A percentile compares a stretch with the other conserved stretches of the same genome.
Conservation (phyloP, 371 early-diverging fungal species). For the Lichtheimia hyalospora region DNA sequence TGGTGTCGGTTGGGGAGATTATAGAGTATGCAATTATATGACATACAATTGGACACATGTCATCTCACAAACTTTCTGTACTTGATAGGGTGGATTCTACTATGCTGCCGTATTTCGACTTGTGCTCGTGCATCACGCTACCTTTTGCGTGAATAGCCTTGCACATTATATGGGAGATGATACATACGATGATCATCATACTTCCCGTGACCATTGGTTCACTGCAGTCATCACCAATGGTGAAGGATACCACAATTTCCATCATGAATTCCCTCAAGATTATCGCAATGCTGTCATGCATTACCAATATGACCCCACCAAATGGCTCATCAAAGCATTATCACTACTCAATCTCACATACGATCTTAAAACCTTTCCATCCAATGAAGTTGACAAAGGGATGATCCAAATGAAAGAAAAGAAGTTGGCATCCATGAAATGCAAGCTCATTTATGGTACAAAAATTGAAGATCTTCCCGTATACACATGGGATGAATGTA, state of each 20-base stretch:
- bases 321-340: conserved; percentile 80
- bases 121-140: conserved; percentile 87
- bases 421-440: conserved; percentile 63
- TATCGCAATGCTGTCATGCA: conserved; percentile 91
- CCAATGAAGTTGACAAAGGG: conserved; percentile 90
- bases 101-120: conserved; percentile 81
- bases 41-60: neutral
- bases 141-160: conserved; percentile 92
- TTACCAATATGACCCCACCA: conserved; percentile 95
- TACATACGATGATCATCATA: conserved; percentile 78
- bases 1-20: conserved; percentile 90
- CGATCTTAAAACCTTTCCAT: conserved; percentile 86
- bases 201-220: conserved; percentile 80
- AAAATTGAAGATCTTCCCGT: conserved; percentile 73
- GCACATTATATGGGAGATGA: conserved; percentile 83
- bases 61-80: neutral
- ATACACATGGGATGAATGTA: conserved; percentile 72
- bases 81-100: conserved; percentile 78
- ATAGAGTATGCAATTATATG: conserved; percentile 36
- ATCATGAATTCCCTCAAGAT: conserved; percentile 95
- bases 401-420: conserved; percentile 81
- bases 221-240: conserved; percentile 82
- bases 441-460: conserved; percentile 72
- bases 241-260: conserved; percentile 91
- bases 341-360: conserved; percentile 78